Percentiles rank a stretch among this genome's conserved stretches.
Conservation (phyloP, 75 land plant genomes). For the Sequoia sempervirens region DNA sequence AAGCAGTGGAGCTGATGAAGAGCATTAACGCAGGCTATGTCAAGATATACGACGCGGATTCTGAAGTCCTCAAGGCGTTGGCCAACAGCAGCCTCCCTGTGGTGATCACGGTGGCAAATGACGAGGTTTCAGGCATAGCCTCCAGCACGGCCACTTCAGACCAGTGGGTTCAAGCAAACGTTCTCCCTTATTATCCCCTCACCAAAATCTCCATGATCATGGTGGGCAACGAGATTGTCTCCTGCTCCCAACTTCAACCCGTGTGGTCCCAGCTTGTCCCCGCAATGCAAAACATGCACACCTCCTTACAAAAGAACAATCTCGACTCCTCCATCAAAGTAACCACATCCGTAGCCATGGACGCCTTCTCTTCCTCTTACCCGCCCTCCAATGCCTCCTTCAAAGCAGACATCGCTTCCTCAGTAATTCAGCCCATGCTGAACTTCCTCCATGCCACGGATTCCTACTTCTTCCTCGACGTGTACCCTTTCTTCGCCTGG, state of each 20-base stretch:
- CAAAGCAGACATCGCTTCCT: not conserved
- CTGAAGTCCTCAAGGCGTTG: constrained; percentile 14
- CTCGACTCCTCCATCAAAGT: constrained; percentile 19
- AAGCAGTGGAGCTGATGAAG: not conserved
- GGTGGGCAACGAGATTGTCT: constrained; percentile 71
- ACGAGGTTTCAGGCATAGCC: constrained; percentile 10
- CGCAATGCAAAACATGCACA: constrained; percentile 34
- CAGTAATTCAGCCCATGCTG: constrained; percentile 34
- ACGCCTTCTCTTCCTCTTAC: constrained; percentile 19
- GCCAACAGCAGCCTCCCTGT: constrained; percentile 12
- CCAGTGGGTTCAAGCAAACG: constrained; percentile 20
- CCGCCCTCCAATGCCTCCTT: constrained; percentile 32
- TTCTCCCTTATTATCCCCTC: constrained; percentile 18
- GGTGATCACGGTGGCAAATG: constrained; percentile 16
- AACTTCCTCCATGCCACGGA: constrained; percentile 42
- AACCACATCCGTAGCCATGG: constrained; percentile 41
- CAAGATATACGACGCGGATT: constrained; percentile 22
- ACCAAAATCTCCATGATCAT: constrained; percentile 38
- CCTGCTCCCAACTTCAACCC: constrained; percentile 9
- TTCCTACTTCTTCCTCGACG: constrained; percentile 52
- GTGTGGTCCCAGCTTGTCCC: constrained; percentile 20
- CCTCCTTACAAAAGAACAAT: constrained; percentile 11
- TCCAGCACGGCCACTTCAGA: not conserved
- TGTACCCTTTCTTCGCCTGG: constrained; percentile 9
- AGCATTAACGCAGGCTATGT: constrained; percentile 16